phyloP scores from a whole-genome alignment of 108 stramenopile genomes.

The Heterococcus sp. region DNA sequence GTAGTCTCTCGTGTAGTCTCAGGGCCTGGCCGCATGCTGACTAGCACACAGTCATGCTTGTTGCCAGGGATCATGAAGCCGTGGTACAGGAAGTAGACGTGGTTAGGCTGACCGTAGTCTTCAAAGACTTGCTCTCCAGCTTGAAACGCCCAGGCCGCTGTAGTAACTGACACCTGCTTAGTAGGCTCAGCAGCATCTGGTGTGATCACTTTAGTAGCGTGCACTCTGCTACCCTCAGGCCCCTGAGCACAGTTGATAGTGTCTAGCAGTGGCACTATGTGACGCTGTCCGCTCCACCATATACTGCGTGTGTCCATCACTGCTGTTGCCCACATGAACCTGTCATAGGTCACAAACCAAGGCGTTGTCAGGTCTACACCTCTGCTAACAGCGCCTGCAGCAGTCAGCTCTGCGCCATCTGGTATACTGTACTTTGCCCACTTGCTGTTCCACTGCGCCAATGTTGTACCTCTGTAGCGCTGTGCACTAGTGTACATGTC shows the following conservation, averaged over 20 bases:
- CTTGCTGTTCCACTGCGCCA: slow-evolving; percentile 1
- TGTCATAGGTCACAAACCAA: slow-evolving; percentile 54
- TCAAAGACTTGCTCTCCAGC: slow-evolving; percentile 66
- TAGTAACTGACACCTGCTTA: slow-evolving; percentile 56
- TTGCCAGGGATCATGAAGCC: slow-evolving; percentile 65
- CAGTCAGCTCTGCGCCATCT: background rate
- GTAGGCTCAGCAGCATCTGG: no score
- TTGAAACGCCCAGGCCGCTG: slow-evolving; percentile 48
- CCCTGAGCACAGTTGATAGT: slow-evolving; percentile 54
- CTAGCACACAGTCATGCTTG: slow-evolving; percentile 57
- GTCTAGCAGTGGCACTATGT: slow-evolving; percentile 75
- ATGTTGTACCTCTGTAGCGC: slow-evolving; percentile 4
- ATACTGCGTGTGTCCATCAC: slow-evolving; percentile 69
- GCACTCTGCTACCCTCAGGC: slow-evolving; percentile 20
- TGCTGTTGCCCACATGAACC: slow-evolving; percentile 64
- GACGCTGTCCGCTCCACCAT: slow-evolving; percentile 71
- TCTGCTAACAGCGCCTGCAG: background rate
- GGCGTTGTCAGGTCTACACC: background rate
- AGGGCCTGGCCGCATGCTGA: slow-evolving; percentile 1
- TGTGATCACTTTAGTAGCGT: slow-evolving; percentile 48
- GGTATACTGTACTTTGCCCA: background rate
- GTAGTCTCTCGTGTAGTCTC: no score
- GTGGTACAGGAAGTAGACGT: slow-evolving; percentile 68
- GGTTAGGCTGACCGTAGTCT: slow-evolving; percentile 71
- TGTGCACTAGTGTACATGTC: slow-evolving; percentile 6